Base-by-base conservation (phyloP, 2,329 filamentous ascomycete genomes). In the Colletotrichum navitas region DNA sequence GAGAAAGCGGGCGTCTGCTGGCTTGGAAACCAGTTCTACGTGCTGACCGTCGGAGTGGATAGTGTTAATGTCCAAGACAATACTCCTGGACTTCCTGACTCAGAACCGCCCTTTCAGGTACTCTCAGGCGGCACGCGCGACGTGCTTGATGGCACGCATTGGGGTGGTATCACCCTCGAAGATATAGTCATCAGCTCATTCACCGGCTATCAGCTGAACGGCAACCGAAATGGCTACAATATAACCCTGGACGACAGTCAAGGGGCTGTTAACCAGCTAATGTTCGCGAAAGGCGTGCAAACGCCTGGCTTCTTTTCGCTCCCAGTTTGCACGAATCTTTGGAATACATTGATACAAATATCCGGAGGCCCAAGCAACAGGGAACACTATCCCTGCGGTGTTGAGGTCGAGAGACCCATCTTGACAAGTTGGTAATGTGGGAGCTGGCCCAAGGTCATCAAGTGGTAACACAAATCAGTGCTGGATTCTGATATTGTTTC, bases 161-260 rank as follows among this genome's bases (percentile, higher is more conserved):
- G 67, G 67, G 67, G 45, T 16, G 67, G 58, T 18, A 41, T 68
- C 16, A 68, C 65, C 14, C 12, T 72, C 4, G 54, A 72, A 14
- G 69, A 72, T 14, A 54, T 72, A 3, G 69, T 72, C 11, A 41
- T 72, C 59, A 62, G 59, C 21, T 58, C 68, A 2, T 72, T 63
- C 29, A 11, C 52, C 10, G 67, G 54, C 1, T 66, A 69, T 14
- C 1, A 55, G 3, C 29, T 29, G 1, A 69, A 66, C 14, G 62
- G 67, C 12, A 59, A 66, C 45, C 67, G 62, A 1, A 69, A 69
- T 7, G 67, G 67, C 29, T 69, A 54, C 67, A 59, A 54, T 45
- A 3, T 69, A 1, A 45, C 62, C 12, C 5, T 69, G 7, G 54
- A 69, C 26, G 54, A 59, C 47, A 69, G n/a, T 7, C 26, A 11